Evolutionary conservation across 1,284 basidiomycete species (phyloP).

Genomic region (Xerocomus minutiporus): DNA sequence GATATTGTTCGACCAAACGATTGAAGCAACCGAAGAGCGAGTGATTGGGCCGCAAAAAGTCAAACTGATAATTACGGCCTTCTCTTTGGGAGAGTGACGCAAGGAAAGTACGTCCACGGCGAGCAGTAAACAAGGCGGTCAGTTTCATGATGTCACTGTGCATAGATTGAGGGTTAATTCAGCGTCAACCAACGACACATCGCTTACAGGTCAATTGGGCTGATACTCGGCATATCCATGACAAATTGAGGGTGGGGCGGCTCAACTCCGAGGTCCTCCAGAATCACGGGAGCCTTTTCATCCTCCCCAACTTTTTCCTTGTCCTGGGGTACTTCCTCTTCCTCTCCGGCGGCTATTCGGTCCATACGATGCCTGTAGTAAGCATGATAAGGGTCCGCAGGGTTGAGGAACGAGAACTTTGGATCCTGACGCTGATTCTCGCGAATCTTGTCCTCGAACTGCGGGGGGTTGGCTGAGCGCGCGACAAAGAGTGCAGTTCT

Average conservation of each 20-base stretch:
- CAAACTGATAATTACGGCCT: constrained; percentile 95
- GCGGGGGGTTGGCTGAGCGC: constrained; percentile 80
- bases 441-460: constrained; percentile 94
- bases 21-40: constrained; percentile 98
- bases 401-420: constrained; percentile 95
- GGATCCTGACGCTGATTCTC: constrained; percentile 92
- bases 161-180: constrained; percentile 16
- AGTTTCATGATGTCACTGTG: constrained; percentile 84
- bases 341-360: constrained; percentile 69
- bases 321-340: constrained; percentile 50
- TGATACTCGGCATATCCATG: constrained; percentile 86
- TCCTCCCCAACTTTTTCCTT: constrained; percentile 44
- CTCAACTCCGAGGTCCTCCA: constrained; percentile 66
- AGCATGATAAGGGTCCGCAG: constrained; percentile 92
- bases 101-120: constrained; percentile 85
- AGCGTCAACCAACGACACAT: background rate
- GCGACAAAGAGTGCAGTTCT: constrained; percentile 94
- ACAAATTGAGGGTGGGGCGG: constrained; percentile 84
- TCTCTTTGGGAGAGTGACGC: constrained; percentile 83
- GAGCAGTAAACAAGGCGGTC: constrained; percentile 94
- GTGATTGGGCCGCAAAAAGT: constrained; percentile 93
- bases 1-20: constrained; percentile 94
- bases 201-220: constrained; percentile 84
- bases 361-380: constrained; percentile 92
- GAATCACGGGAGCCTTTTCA: constrained; percentile 33